Evolutionary conservation across 768 basidiomycete species (phyloP).

Genomic region (Xanthoconium stramineum): DNA sequence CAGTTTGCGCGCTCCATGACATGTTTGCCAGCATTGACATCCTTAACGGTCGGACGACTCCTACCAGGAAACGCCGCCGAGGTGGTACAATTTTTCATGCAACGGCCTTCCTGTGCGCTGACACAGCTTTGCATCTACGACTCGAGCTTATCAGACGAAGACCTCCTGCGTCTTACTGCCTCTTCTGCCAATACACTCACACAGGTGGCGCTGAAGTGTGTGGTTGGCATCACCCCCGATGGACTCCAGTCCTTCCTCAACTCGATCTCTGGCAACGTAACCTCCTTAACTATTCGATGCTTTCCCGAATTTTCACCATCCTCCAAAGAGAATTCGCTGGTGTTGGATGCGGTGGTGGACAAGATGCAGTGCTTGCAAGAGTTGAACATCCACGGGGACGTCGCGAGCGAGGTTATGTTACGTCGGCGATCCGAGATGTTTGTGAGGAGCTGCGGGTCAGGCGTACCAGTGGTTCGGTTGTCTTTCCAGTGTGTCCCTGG

Average conservation of each 20-base stretch:
- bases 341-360: background rate
- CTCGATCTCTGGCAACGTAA: background rate
- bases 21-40: background rate
- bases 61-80: background rate
- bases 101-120: conserved; percentile 1
- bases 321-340: background rate
- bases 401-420: background rate
- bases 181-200: conserved; percentile 1
- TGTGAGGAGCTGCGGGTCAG: background rate
- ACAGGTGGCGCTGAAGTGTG: background rate
- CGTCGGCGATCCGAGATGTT: background rate
- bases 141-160: background rate
- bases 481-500: background rate
- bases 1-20: background rate
- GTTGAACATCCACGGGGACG: background rate
- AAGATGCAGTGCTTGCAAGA: background rate
- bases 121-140: background rate
- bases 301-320: background rate
- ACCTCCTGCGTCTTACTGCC: background rate
- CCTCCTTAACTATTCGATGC: background rate
- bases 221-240: background rate
- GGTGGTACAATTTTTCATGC: background rate
- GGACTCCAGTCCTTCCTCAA: background rate
- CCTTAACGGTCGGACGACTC: background rate
- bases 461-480: background rate